Evolutionary conservation across 2,329 filamentous ascomycete genomes (phyloP).

Genomic region (Ceratocystis smalleyi): DNA sequence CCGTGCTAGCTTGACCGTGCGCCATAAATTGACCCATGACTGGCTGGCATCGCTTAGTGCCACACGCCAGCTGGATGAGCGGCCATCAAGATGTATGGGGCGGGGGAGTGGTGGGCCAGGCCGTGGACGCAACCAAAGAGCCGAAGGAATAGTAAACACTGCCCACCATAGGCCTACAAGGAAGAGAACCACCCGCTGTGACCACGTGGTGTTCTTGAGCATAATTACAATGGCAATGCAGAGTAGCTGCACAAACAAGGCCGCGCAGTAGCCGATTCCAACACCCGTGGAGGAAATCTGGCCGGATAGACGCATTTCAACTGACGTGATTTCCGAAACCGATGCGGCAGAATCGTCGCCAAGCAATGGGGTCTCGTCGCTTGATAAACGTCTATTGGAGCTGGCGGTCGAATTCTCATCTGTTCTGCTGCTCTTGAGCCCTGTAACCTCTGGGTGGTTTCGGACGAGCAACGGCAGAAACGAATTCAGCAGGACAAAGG

Average conservation of each 20-base stretch:
- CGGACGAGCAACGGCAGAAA: conserved; percentile 84
- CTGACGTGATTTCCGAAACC: conserved; percentile 10
- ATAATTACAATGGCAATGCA: conserved; percentile 62
- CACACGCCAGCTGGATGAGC: conserved; percentile 20
- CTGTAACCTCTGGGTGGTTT: conserved; percentile 47
- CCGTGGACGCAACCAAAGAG: conserved; percentile 71
- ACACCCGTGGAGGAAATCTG: conserved; percentile 85
- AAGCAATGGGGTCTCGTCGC: not conserved
- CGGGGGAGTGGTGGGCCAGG: conserved; percentile 65
- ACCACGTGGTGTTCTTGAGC: conserved; percentile 65
- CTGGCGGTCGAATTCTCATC: conserved; percentile 19
- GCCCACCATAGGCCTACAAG: conserved; percentile 88
- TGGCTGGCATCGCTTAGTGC: conserved; percentile 54
- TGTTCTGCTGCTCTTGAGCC: not conserved
- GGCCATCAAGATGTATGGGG: conserved; percentile 21
- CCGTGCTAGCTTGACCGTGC: conserved; percentile 60
- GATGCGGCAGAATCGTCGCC: not conserved
- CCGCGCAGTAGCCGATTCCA: conserved; percentile 82
- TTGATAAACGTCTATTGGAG: conserved; percentile 21
- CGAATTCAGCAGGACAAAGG: conserved; percentile 88
- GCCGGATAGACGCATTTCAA: conserved; percentile 68
- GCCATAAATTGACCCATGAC: conserved; percentile 74
- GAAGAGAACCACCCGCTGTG: conserved; percentile 73
- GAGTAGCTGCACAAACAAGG: conserved; percentile 66
- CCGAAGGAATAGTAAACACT: conserved; percentile 73